These are phyloP conservation scores for Cystofilobasidium ferigula DNA, from an alignment of 768 basidiomycete species.

Conservation along the genomic window DNA sequence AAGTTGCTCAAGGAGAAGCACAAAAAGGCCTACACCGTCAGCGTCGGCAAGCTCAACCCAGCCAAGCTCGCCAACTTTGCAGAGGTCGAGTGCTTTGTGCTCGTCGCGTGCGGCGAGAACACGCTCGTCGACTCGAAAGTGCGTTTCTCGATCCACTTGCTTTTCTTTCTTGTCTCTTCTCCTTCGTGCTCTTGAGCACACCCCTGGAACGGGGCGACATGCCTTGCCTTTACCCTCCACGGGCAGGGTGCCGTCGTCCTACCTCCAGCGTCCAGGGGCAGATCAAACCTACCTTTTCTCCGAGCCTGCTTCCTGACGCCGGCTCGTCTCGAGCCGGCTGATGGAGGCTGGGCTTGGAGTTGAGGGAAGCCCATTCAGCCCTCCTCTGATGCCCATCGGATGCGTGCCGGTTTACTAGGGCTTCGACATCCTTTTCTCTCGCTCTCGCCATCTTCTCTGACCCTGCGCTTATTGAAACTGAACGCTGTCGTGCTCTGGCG, in stretches of 20 bases:
- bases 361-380: conserved; percentile 22
- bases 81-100: conserved; percentile 89
- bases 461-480: background rate
- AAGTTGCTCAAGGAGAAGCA: conserved; percentile 51
- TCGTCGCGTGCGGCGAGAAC: conserved; percentile 91
- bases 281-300: background rate
- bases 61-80: conserved; percentile 90
- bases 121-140: conserved; percentile 47
- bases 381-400: conserved; percentile 23
- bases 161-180: background rate
- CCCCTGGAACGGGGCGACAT: conserved; percentile 7
- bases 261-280: conserved; percentile 5
- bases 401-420: conserved; percentile 21
- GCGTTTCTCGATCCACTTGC: conserved; percentile 33
- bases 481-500: background rate
- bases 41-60: conserved; percentile 88
- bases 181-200: background rate
- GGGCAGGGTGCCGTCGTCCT: background rate
- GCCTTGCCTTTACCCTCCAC: background rate
- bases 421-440: conserved; percentile 15
- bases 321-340: background rate
- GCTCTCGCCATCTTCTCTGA: background rate
- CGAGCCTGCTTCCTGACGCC: background rate
- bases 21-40: conserved; percentile 90
- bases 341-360: background rate